Evolutionary conservation across 2,329 filamentous ascomycete genomes (phyloP).

Genomic region (Myotisia sp.): DNA sequence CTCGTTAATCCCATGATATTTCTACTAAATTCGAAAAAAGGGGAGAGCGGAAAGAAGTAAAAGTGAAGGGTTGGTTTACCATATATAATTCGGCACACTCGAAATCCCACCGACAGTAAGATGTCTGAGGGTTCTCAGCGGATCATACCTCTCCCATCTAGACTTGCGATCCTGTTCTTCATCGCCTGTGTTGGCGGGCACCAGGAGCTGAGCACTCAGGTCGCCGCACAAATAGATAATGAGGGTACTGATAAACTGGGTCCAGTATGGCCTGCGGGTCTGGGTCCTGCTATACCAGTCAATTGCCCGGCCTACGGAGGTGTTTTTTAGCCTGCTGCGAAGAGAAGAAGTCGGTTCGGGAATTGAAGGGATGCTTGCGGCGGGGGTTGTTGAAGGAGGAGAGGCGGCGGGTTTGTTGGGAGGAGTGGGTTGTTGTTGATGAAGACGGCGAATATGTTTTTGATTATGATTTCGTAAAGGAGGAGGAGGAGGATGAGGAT

Average conservation of each 20-base stretch:
- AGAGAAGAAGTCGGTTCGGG: constrained; percentile 2
- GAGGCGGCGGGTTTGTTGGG: constrained; percentile 1
- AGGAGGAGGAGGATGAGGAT: background rate
- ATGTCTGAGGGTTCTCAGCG: constrained; percentile 53
- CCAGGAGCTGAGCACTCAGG: constrained; percentile 59
- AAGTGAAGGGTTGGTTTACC: constrained; percentile 44
- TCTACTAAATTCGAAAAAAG: background rate
- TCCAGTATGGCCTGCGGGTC: constrained; percentile 57
- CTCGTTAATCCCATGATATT: constrained; percentile 1
- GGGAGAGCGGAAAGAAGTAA: background rate
- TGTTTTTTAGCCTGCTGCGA: constrained; percentile 5
- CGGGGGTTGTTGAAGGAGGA: background rate
- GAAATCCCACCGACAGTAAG: constrained; percentile 58
- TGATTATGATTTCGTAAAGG: background rate
- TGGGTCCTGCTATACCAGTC: constrained; percentile 55
- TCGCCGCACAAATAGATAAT: constrained; percentile 70
- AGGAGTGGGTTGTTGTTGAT: background rate
- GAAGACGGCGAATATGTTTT: background rate
- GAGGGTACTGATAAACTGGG: constrained; percentile 61
- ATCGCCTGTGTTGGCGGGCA: constrained; percentile 18
- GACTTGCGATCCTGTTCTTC: constrained; percentile 29
- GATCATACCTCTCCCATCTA: constrained; percentile 44
- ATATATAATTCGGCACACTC: constrained; percentile 66
- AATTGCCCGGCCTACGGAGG: constrained; percentile 20
- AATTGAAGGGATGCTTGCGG: constrained; percentile 1